Evolutionary conservation across 2,329 filamentous ascomycete genomes (phyloP), one percentile per base, ranked within the genome.

Genomic region (Penicillium sp.): DNA sequence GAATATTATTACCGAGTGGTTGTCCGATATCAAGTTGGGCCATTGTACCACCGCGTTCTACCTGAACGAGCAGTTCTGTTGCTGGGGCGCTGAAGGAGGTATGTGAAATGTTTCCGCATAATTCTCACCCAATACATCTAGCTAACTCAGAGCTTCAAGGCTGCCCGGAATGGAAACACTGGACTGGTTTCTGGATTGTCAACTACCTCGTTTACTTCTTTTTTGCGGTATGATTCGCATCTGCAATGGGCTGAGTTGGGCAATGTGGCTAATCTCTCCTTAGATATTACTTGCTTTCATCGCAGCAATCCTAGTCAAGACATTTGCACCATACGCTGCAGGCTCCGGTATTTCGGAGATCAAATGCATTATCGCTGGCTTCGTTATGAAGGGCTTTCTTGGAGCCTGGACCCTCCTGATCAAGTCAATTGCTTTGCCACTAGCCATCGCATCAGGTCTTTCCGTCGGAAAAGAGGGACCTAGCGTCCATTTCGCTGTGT

Each of bases 401-500:
- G 91, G 93, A 17, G 87, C 88, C 63, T 91, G 91, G 84, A 97
- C 94, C 4, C 78, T 99, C 26, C 72, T 94, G 54, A 97, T 99
- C 76, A 99, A 99, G 75, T 96, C 91, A 0, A 84, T 97, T 49
- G 90, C 89, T 20, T 78, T 99, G 41, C 94, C 94, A 1, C 78
- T 99, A 37, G 90, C 93, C 36, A 99, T 99, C 69, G 92, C 89
- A 10, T 97, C 92, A 1, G 94, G 94, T 2, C 77, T 99, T 20
- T 96, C 91, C 0, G 91, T 99, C 10, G 94, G 94, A 48, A 99
- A 99, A 68, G 94, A 99, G 75, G 94, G 94, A 0, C 94, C 94
- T 0, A 97, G 92, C 72, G 94, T 99, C n/a, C 94, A 99, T 72
- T 99, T 97, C 68, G 94, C 94, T 3, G 94, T 97, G 6, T 97